Conservation (phyloP, 257 asterid species). For the Solanum medicagineum region DNA sequence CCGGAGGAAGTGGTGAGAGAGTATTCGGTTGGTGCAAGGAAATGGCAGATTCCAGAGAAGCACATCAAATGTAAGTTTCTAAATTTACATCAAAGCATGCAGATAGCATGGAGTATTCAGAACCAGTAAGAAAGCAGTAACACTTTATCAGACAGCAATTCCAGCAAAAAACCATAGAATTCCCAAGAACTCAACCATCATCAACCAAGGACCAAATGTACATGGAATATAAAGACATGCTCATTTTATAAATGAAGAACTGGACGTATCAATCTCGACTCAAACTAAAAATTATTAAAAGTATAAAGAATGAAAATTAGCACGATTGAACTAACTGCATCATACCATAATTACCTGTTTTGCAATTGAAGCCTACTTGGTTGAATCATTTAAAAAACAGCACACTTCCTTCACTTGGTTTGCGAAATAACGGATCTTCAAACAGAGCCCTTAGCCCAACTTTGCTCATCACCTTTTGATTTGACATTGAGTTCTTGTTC, state of each 20-base stretch:
- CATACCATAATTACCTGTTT: constrained; percentile 1
- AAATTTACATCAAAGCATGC: not conserved
- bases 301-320: not conserved
- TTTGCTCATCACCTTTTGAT: not conserved
- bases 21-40: not conserved
- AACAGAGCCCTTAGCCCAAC: not conserved
- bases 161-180: not conserved
- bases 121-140: not conserved
- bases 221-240: not conserved
- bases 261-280: not conserved
- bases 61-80: not conserved
- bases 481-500: not conserved
- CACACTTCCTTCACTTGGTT: not conserved
- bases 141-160: not conserved
- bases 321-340: constrained; percentile 2
- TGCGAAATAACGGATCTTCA: not conserved
- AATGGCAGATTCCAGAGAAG: not conserved
- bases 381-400: not conserved
- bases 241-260: not conserved
- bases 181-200: not conserved
- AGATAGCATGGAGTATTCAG: not conserved
- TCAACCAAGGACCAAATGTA: not conserved
- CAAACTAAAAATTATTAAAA: not conserved
- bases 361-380: constrained; percentile 4
- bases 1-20: not conserved